Evolutionary conservation across 1,139 yeast genomes (phyloP).

Genomic region (Suhomyces chickasaworum): DNA sequence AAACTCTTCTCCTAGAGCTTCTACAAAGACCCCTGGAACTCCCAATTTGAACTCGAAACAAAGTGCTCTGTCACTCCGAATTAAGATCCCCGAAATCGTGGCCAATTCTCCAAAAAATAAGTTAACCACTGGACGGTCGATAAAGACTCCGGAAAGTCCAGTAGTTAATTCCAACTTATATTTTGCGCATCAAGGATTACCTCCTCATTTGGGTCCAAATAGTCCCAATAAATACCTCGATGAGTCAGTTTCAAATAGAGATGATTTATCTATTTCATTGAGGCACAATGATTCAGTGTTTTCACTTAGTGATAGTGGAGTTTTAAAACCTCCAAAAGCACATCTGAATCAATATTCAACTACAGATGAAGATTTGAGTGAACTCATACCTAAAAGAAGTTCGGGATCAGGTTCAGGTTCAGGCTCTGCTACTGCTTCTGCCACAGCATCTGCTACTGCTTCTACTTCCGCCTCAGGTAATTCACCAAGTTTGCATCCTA

Average conservation of each 20-base stretch:
- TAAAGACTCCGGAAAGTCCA: constrained; percentile 22
- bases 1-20: neutral
- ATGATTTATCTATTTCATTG: constrained; percentile 37
- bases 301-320: constrained; percentile 26
- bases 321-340: constrained; percentile 29
- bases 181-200: constrained; percentile 58
- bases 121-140: neutral
- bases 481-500: constrained; percentile 3
- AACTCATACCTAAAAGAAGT: constrained; percentile 4
- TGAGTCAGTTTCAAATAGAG: constrained; percentile 15
- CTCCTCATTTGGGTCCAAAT: constrained; percentile 43
- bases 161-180: constrained; percentile 48
- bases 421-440: no score
- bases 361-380: constrained; percentile 17
- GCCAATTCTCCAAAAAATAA: constrained; percentile 9
- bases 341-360: constrained; percentile 17
- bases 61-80: constrained; percentile 7
- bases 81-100: constrained; percentile 14
- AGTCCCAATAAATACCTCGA: constrained; percentile 18
- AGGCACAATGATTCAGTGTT: constrained; percentile 49
- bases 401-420: no score
- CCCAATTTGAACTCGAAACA: constrained; percentile 17
- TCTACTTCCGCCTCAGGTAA: constrained; percentile 9
- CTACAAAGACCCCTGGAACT: neutral
- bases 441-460: no score